Evolutionary conservation across 163 green algal species (phyloP), one percentile per base, ranked within the genome.

Genomic region (Volvox carteri): DNA sequence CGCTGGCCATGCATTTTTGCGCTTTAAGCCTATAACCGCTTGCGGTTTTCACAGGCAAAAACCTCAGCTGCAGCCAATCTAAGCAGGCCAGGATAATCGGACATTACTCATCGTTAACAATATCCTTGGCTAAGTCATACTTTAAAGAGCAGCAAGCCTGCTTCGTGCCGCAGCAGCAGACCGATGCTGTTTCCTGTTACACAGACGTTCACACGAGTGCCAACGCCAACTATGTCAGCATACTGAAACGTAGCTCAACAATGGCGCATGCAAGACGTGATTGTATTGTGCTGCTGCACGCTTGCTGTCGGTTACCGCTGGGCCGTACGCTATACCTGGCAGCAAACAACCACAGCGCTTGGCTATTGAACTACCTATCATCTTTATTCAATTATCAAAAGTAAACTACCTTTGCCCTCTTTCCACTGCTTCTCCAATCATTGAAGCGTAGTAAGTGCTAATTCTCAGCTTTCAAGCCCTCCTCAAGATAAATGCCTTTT

Each of bases 41-140:
- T 19, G 42, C 73, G 42, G 73, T 80, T 80, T 65, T 62, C 11
- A 58, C n/a, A n/a, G n/a, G n/a, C n/a, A 72, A 28, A 28, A 72
- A 39, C 23, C 54, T 65, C 54, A 65, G 7, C 5, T 65, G 25
- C 8, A 65, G 19, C 54, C 19, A 5, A 28, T 65, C 28, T 5
- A 65, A 65, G n/a, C 9, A 42, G 37, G 62, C 16, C 23, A 73
- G 37, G 37, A 73, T 73, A 65, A 30, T 65, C 8, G 25, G 8
- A 30, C 3, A 25, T 65, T 8, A 65, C 28, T 65, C 5, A 28
- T 65, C 28, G 54, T 65, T 19, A 30, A 19, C 54, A 65, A 30
- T 30, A 65, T 19, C 19, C 54, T 11, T 30, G 54, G 54, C 54
- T n/a, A n/a, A 65, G 54, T 65, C 28, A 19, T 30, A 65, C 54